Evolutionary conservation across 2,329 filamentous ascomycete species (phyloP).

Genomic region (Zelopaecilomyces penicillatus): DNA sequence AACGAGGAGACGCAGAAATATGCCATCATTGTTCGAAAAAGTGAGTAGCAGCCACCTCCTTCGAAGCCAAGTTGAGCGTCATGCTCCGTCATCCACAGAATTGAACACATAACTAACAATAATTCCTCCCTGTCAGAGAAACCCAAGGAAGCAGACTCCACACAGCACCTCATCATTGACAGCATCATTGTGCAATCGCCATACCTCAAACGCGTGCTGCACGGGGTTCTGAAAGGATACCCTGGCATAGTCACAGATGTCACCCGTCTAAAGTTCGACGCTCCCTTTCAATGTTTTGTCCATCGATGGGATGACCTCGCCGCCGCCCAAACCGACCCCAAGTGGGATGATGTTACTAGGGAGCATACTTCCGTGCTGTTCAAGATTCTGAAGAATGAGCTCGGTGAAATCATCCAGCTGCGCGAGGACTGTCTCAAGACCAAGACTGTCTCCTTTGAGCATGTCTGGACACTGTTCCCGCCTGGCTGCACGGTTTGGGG

Average conservation of each 20-base stretch:
- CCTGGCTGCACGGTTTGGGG: constrained; percentile 36
- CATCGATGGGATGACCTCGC: constrained; percentile 52
- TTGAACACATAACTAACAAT: too few species aligned
- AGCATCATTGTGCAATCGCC: too few species aligned
- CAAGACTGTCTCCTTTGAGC: constrained; percentile 43
- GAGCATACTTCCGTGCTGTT: constrained; percentile 40
- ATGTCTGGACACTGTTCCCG: constrained; percentile 46
- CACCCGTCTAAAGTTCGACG: constrained; percentile 51
- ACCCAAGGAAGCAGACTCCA: too few species aligned
- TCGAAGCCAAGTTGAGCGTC: too few species aligned
- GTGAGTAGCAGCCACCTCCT: constrained; percentile 26
- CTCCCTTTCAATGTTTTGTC: constrained; percentile 55
- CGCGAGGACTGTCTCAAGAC: constrained; percentile 45
- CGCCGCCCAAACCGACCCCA: constrained; percentile 30
- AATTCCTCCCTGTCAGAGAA: too few species aligned
- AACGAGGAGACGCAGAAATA: constrained; percentile 54
- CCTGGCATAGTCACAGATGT: constrained; percentile 50
- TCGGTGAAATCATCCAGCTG: constrained; percentile 40
- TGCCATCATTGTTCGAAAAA: constrained; percentile 51
- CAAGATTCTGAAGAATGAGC: constrained; percentile 40
- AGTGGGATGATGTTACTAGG: constrained; percentile 33
- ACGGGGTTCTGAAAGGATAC: too few species aligned
- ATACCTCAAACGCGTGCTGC: too few species aligned
- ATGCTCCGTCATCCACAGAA: too few species aligned
- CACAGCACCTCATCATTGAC: too few species aligned